These are phyloP conservation scores for Clarireedia monteithiana DNA, from an alignment of 2,329 filamentous ascomycete genomes.

Conservation along the genomic window DNA sequence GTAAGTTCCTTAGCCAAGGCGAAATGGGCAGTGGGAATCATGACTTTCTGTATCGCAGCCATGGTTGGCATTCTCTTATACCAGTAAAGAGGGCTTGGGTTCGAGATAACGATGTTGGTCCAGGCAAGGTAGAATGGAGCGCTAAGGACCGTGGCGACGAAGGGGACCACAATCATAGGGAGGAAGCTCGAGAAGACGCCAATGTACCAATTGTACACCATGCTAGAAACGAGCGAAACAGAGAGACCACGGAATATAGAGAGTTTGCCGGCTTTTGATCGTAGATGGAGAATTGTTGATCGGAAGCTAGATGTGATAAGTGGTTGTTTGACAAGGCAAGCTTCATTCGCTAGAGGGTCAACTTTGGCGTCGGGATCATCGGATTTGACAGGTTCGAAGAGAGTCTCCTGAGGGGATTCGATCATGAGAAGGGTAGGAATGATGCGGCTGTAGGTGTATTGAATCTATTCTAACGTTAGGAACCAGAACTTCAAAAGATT, in stretches of 20 bases:
- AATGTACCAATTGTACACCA: slow-evolving; percentile 28
- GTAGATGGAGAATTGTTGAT: slow-evolving; percentile 52
- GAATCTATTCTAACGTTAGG: slow-evolving; percentile 30
- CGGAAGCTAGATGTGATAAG: slow-evolving; percentile 56
- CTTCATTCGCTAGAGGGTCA: slow-evolving; percentile 29
- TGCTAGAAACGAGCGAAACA: slow-evolving; percentile 39
- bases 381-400: slow-evolving; percentile 36
- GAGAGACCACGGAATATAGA: slow-evolving; percentile 63
- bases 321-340: slow-evolving; percentile 40
- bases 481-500: neutral
- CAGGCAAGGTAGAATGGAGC: slow-evolving; percentile 67
- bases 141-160: slow-evolving; percentile 52
- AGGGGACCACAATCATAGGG: slow-evolving; percentile 39
- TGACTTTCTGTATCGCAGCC: slow-evolving; percentile 59
- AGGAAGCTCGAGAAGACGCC: slow-evolving; percentile 35
- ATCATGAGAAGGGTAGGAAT: slow-evolving; percentile 56
- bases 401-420: slow-evolving; percentile 46
- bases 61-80: slow-evolving; percentile 57
- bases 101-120: slow-evolving; percentile 80
- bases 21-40: slow-evolving; percentile 55
- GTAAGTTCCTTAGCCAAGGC: slow-evolving; percentile 49
- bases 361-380: slow-evolving; percentile 28
- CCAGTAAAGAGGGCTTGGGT: slow-evolving; percentile 54
- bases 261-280: slow-evolving; percentile 52
- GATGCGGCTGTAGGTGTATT: slow-evolving; percentile 53